Percentiles rank a stretch among this genome's conserved stretches.
These are phyloP conservation scores for Brassica incana DNA, from an alignment of 345 rosid species.

Conservation along the genomic window DNA sequence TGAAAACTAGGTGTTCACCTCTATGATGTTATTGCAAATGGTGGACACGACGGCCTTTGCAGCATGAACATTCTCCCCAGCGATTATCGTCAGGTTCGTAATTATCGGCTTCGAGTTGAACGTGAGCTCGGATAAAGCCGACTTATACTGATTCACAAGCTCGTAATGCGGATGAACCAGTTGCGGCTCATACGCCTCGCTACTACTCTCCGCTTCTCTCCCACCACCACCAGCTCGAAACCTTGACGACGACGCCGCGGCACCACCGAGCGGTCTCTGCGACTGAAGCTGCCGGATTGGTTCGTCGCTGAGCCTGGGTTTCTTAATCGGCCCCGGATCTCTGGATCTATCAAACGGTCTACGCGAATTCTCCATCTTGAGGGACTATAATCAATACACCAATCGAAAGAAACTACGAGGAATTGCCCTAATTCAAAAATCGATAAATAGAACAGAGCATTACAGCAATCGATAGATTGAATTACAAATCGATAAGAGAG, in stretches of 20 bases:
- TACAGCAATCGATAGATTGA: conserved; percentile 26
- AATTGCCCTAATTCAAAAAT: conserved; percentile 16
- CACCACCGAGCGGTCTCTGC: conserved; percentile 36
- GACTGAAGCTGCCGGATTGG: conserved; percentile 44
- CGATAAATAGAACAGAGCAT: conserved; percentile 10
- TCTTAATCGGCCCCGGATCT: conserved; percentile 62
- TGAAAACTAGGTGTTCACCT: conserved; percentile 81
- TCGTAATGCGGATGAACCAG: conserved; percentile 73
- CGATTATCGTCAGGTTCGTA: conserved; percentile 92
- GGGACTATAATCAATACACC: conserved; percentile 21
- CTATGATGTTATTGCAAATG: conserved; percentile 83
- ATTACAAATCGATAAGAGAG: neutral
- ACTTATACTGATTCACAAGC: conserved; percentile 87
- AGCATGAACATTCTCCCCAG: conserved; percentile 86
- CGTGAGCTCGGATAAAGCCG: conserved; percentile 88
- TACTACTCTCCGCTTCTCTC: conserved; percentile 51
- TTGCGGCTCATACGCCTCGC: conserved; percentile 47
- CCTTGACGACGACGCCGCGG: conserved; percentile 25
- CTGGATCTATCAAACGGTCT: conserved; percentile 82
- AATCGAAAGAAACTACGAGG: conserved; percentile 11
- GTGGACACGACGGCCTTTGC: conserved; percentile 80
- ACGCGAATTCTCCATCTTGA: conserved; percentile 77
- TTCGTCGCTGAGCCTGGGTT: conserved; percentile 64
- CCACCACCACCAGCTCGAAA: conserved; percentile 34
- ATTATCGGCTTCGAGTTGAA: conserved; percentile 98